Conservation (phyloP, 164 flowering plant genomes). For the Kingdonia uniflora region DNA sequence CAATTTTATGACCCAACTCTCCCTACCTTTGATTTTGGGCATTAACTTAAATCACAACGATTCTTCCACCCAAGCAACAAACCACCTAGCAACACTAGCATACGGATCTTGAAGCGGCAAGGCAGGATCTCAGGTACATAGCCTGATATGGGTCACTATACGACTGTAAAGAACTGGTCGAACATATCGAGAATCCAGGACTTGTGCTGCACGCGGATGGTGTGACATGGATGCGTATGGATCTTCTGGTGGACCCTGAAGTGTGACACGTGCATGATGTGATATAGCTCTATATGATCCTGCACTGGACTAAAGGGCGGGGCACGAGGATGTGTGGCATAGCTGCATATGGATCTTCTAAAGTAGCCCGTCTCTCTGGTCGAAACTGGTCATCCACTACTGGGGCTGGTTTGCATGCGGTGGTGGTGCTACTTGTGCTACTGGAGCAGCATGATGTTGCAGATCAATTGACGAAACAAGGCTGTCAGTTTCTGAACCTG, state of each 20-base stretch:
- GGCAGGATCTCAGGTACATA: conserved; percentile 11
- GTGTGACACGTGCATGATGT: background rate
- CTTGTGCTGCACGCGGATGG: conserved; percentile 4
- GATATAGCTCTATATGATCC: conserved; percentile 1
- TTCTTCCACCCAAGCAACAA: background rate
- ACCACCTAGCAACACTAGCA: conserved; percentile 28
- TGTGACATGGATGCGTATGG: conserved; percentile 3
- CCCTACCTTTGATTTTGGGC: too few species aligned
- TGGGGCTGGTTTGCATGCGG: background rate
- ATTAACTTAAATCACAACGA: too few species aligned
- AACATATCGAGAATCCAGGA: conserved; percentile 10
- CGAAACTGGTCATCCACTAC: conserved; percentile 1
- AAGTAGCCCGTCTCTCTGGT: conserved; percentile 9
- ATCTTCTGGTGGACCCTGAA: conserved; percentile 10
- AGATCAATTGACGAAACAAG: conserved; percentile 22
- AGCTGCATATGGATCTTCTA: conserved; percentile 9
- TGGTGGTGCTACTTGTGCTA: background rate
- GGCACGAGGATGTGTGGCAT: background rate
- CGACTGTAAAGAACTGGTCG: background rate
- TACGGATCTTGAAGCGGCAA: conserved; percentile 17
- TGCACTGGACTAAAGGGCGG: background rate
- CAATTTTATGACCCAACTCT: too few species aligned
- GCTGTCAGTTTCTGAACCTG: conserved; percentile 26
- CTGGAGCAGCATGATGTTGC: conserved; percentile 10
- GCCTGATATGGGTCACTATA: conserved; percentile 6